phyloP scores from a whole-genome alignment of 2,329 filamentous ascomycete genomes.

The Pseudogymnoascus pannorum region DNA sequence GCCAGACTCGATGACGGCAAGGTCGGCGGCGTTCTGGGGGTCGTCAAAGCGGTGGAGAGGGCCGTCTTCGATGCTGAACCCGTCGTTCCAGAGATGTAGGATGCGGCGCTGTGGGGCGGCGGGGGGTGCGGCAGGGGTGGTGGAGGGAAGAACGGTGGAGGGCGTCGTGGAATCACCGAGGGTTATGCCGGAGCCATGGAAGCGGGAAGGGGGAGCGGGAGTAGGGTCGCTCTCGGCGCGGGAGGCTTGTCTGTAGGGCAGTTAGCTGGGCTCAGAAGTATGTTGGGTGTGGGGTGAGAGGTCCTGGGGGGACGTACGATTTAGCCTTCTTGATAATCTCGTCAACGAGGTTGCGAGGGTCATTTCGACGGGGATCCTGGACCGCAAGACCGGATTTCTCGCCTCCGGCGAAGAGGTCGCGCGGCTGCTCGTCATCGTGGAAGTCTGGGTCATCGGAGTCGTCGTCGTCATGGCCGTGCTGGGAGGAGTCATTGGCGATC shows the following conservation, averaged over 20 bases:
- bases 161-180: conserved; percentile 71
- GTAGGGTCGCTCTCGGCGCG: conserved; percentile 47
- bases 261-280: not conserved
- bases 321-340: conserved; percentile 59
- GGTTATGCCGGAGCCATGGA: conserved; percentile 65
- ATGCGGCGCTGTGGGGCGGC: conserved; percentile 55
- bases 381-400: conserved; percentile 72
- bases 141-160: conserved; percentile 55
- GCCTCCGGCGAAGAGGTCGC: conserved; percentile 74
- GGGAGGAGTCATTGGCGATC: conserved; percentile 29
- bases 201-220: conserved; percentile 44
- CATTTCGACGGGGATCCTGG: conserved; percentile 51
- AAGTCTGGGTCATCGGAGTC: conserved; percentile 53
- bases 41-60: conserved; percentile 72
- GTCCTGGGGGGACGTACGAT: conserved; percentile 36
- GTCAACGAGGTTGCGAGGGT: conserved; percentile 49
- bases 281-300: not conserved
- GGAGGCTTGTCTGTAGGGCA: conserved; percentile 46
- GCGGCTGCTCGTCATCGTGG: conserved; percentile 48
- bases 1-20: conserved; percentile 69
- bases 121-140: conserved; percentile 26
- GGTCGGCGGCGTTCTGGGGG: conserved; percentile 62
- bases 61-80: conserved; percentile 80
- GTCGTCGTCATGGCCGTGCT: conserved; percentile 48
- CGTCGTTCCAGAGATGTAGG: conserved; percentile 75